Base-by-base conservation (phyloP, 768 basidiomycete species). In the Leccinum obscurum region DNA sequence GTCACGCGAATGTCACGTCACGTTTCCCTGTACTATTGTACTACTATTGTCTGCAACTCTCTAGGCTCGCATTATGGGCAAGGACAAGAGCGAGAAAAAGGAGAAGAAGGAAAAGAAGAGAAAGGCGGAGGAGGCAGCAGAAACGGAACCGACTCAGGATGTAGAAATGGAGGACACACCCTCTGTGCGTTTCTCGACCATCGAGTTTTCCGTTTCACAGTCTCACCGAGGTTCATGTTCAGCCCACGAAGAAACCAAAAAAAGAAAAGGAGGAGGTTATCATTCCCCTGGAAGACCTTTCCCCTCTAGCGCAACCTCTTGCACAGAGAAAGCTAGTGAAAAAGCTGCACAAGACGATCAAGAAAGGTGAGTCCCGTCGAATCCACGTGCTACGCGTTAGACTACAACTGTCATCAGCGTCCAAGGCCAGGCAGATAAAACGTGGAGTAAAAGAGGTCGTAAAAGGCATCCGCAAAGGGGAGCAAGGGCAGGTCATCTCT, bases 361-460 rank as follows among this genome's bases (percentile, higher is more conserved):
- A 95, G 80, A 93, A 90, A 77, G 94, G 94, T 88, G 46, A 51
- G 8, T 34, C 11, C 26, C 8, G 14, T 8, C 20, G 2, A 26
- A 39, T 49, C 49, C 52, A 22, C 14, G 22, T 65, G 24, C 34
- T 35, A n/a, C 41, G 37, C 30, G 37, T 59, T 8, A 37, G 59
- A 26, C n/a, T 32, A 15, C 34, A 15, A 32, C 8, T 34, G 44
- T 56, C 52, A 34, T 39, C 68, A 96, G 94, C 97, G 17, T 95
- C 95, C 26, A 97, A 96, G 75, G 87, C 87, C 44, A 86, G 96
- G 61, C 95, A 97, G 75, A 89, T 98, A 34, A 98, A 97, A 79
- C 86, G 97, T 50, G 97, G 97, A 44, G 96, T 99, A 52, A 98
- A 98, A 76, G 97, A 99, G 76, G 93, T 99, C 35, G 94, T 97